These are phyloP conservation scores for Thermothelomyces thermophilus DNA, from an alignment of 2,329 filamentous ascomycete genomes.

Conservation along the genomic window DNA sequence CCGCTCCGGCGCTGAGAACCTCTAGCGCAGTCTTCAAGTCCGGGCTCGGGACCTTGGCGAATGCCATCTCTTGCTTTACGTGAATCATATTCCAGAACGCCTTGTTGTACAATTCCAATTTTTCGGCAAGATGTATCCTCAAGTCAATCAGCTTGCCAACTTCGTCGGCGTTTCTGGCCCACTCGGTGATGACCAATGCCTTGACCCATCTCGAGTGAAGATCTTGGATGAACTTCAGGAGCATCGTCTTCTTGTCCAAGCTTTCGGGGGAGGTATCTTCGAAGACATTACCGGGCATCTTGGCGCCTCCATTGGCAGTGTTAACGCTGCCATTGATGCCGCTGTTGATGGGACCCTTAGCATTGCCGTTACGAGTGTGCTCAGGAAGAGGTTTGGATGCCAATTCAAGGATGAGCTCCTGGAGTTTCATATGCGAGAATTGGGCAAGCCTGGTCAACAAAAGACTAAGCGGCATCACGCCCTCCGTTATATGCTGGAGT, in stretches of 20 bases:
- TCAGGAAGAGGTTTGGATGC: constrained; percentile 58
- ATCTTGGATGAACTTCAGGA: constrained; percentile 73
- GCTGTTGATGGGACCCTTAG: constrained; percentile 23
- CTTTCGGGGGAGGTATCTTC: constrained; percentile 60
- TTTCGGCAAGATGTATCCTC: constrained; percentile 62
- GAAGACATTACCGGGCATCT: constrained; percentile 25
- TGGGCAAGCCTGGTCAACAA: constrained; percentile 76
- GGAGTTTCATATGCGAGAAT: constrained; percentile 71
- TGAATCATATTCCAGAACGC: constrained; percentile 59
- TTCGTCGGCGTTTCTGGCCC: constrained; percentile 71
- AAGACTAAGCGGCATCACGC: constrained; percentile 67
- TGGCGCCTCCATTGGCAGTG: constrained; percentile 25
- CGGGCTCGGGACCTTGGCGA: constrained; percentile 75
- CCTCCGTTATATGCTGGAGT: constrained; percentile 64
- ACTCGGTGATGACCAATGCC: constrained; percentile 80
- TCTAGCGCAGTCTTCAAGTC: constrained; percentile 87
- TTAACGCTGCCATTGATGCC: neutral
- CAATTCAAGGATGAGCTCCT: constrained; percentile 62
- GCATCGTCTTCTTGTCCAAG: constrained; percentile 63
- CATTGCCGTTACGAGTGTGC: constrained; percentile 45
- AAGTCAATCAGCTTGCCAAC: constrained; percentile 87
- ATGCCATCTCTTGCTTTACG: constrained; percentile 65
- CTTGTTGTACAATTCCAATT: constrained; percentile 53
- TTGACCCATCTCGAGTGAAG: constrained; percentile 89
- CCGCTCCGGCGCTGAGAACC: constrained; percentile 70